Percentiles rank a stretch among this genome's conserved stretches.
Evolutionary conservation across 306 rosid species (phyloP).

Genomic region (Astragalus membranaceus): DNA sequence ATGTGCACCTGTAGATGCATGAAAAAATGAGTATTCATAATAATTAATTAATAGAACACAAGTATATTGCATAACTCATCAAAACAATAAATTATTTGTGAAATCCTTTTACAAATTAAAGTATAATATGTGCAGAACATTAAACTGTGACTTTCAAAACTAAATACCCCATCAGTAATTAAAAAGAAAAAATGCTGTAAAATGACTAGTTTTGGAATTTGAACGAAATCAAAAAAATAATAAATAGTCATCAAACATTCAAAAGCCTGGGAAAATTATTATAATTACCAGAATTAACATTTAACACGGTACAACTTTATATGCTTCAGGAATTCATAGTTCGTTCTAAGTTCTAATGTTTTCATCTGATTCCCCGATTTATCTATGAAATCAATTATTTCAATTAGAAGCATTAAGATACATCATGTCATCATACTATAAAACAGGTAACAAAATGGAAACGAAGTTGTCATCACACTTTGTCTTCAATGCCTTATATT

Average conservation of each 20-base stretch:
- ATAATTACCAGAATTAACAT: not conserved
- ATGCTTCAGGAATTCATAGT: conserved; percentile 4
- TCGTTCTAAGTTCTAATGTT: not conserved
- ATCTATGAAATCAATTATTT: not conserved
- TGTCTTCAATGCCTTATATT: not conserved
- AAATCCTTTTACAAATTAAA: not conserved
- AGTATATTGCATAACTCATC: not conserved
- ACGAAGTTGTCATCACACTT: not conserved
- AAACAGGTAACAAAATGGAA: conserved; percentile 4
- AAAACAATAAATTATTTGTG: not conserved
- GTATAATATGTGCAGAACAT: not conserved
- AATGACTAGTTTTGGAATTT: not conserved
- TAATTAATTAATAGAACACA: not conserved
- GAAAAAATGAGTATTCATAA: not conserved
- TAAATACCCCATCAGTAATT: not conserved
- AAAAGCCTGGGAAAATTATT: not conserved
- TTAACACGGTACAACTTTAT: not conserved
- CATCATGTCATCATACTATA: not conserved
- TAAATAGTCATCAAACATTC: not conserved
- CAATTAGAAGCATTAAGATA: not conserved
- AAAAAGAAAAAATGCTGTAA: not conserved
- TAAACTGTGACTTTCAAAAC: not conserved
- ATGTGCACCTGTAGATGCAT: conserved; percentile 36
- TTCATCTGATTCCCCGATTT: not conserved
- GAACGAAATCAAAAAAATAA: not conserved